These are phyloP conservation scores for Trichoderma virens DNA, from an alignment of 495 filamentous ascomycete species.

Conservation along the genomic window DNA sequence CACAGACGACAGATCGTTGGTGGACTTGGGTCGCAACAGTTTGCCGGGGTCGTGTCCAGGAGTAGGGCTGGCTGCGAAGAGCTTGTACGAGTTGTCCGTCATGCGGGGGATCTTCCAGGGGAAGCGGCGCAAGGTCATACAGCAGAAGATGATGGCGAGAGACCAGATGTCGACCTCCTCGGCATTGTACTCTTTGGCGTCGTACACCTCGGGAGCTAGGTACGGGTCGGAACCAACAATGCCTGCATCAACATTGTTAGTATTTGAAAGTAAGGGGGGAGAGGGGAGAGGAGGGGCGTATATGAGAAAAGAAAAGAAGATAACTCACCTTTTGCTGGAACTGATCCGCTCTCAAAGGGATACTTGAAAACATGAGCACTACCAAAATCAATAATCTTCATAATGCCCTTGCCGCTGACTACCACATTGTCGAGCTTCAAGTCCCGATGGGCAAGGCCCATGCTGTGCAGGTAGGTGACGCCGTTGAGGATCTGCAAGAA, in stretches of 20 bases:
- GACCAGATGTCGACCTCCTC: slow-evolving; percentile 96
- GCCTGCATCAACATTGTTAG: slow-evolving; percentile 41
- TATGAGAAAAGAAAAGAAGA: background rate
- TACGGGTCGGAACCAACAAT: slow-evolving; percentile 98
- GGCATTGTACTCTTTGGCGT: slow-evolving; percentile 89
- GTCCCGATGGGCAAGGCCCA: slow-evolving; percentile 93
- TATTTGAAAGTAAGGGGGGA: slow-evolving; percentile 11
- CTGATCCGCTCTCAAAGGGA: slow-evolving; percentile 90
- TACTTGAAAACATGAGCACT: slow-evolving; percentile 95
- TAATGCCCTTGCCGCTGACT: slow-evolving; percentile 93
- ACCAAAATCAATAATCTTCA: slow-evolving; percentile 99
- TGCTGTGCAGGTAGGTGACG: slow-evolving; percentile 94
- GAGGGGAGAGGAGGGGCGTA: background rate
- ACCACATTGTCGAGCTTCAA: slow-evolving; percentile 98
- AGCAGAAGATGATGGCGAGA: slow-evolving; percentile 96
- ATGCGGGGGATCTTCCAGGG: slow-evolving; percentile 94
- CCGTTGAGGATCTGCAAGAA: slow-evolving; percentile 94
- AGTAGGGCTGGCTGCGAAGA: slow-evolving; percentile 74
- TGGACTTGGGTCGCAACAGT: slow-evolving; percentile 31
- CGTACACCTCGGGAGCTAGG: slow-evolving; percentile 93
- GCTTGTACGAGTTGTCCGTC: slow-evolving; percentile 87
- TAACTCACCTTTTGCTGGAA: slow-evolving; percentile 72
- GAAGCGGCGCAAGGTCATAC: slow-evolving; percentile 93
- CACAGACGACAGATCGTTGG: slow-evolving; percentile 26
- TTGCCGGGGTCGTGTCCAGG: slow-evolving; percentile 44